Evolutionary conservation across 2,329 filamentous ascomycete species (phyloP).

Genomic region (Pseudogymnoascus sp.): DNA sequence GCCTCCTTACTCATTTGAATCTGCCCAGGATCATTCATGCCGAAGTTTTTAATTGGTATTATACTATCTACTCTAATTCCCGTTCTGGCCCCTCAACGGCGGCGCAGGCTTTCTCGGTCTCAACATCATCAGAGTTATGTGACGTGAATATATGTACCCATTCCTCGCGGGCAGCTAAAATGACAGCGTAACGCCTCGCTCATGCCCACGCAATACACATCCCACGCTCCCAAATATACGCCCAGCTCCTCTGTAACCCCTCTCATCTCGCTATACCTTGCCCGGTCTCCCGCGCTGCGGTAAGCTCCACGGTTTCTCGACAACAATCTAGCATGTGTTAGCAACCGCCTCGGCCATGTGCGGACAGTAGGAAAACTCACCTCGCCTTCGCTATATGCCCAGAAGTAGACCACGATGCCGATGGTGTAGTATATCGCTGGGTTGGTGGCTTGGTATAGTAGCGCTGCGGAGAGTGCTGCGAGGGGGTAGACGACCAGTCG

Average conservation of each 20-base stretch:
- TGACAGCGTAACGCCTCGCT: neutral
- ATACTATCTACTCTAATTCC: conserved; percentile 10
- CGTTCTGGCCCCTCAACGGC: neutral
- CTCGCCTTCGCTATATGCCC: conserved; percentile 96
- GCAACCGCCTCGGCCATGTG: neutral
- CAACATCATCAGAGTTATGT: conserved; percentile 2
- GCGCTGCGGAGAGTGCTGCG: conserved; percentile 62
- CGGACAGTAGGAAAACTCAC: conserved; percentile 41
- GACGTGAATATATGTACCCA: conserved; percentile 5
- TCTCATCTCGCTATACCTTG: neutral
- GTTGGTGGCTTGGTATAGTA: conserved; percentile 91
- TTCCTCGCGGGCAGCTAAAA: neutral
- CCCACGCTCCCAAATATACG: neutral
- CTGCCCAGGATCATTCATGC: neutral
- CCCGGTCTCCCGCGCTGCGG: neutral
- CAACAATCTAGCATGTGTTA: neutral
- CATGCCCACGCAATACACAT: neutral
- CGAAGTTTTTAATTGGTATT: neutral
- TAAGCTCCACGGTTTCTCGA: conserved; percentile 2
- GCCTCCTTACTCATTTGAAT: neutral
- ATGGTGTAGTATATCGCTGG: conserved; percentile 86
- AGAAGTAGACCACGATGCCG: conserved; percentile 83
- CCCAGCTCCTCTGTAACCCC: neutral
- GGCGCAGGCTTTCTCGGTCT: neutral
- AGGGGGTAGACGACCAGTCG: conserved; percentile 79